Base-by-base conservation (phyloP, 148 eudicot genomes). In the Salicornia ramosissima region DNA sequence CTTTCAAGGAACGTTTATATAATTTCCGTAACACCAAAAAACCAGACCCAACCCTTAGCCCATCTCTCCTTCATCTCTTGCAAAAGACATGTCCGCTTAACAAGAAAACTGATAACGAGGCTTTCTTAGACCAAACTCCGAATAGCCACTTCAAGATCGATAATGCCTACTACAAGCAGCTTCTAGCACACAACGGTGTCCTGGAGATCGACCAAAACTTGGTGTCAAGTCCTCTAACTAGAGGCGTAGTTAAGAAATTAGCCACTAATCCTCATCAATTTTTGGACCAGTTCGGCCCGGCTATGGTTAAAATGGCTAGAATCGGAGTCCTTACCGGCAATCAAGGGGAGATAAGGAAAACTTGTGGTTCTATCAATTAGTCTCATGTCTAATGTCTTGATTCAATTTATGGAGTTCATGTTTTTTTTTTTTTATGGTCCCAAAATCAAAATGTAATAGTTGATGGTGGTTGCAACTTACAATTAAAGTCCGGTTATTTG, bases 231-330 rank as follows among this genome's bases (percentile, higher is more conserved):
- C 76, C 77, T 6, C 52, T 26, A 22, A 85, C 90, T 8, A 75
- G 63, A 26, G 58, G 34, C 22, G 28, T 39, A 2, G 96, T 90
- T 2, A 54, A 13, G 46, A 47, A 64, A 10, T 28, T 82, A 43
- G 88, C 91, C 14, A 16, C 26, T 1, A 74, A n/a, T 16, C 78
- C 71, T 10, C 40, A 15, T 4, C 78, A 85, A 42, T 90, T 85
- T 74, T 19, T 53, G 14, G 42, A 79, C 66, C 75, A 57, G 25
- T 90, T 88, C n/a, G 88, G 86, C 6, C 77, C 83, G 28, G 95
- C 95, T 34, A 81, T 89, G 88, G 79, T 86, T 26, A 89, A 89
- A 69, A 68, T 86, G 80, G 83, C 87, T 14, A 64, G 76, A 30
- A 78, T 85, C 1, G 77, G 77, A 19, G 87, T 83, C 0, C 82